These are phyloP conservation scores for Rhynchospora pubera DNA, from an alignment of 176 grass and related monocot genomes.

Conservation along the genomic window DNA sequence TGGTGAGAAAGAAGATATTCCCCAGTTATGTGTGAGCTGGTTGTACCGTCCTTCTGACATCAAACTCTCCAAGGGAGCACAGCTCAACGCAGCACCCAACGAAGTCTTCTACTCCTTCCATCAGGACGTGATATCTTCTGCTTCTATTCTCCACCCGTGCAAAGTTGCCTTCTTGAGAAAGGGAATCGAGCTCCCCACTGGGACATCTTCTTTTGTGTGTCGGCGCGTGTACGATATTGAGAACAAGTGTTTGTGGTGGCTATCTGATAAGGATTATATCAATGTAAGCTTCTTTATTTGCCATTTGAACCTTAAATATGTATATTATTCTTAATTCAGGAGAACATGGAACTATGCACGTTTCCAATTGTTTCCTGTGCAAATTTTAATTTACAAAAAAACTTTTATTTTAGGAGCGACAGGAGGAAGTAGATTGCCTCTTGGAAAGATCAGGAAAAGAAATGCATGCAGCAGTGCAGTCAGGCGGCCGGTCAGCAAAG, in stretches of 20 bases:
- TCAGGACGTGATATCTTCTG: slow-evolving; percentile 67
- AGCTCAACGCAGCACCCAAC: slow-evolving; percentile 56
- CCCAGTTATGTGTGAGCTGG: slow-evolving; percentile 69
- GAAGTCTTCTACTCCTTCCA: slow-evolving; percentile 93
- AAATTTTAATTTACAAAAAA: slow-evolving; percentile 11
- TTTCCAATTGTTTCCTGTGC: not conserved
- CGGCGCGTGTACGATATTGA: slow-evolving; percentile 82
- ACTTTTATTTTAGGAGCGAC: slow-evolving; percentile 55
- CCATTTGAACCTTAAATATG: not conserved
- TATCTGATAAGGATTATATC: slow-evolving; percentile 84
- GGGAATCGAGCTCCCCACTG: slow-evolving; percentile 58
- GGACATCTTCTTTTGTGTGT: slow-evolving; percentile 68
- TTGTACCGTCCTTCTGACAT: slow-evolving; percentile 70
- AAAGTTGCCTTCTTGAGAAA: slow-evolving; percentile 85
- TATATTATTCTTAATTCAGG: not conserved
- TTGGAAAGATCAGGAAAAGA: slow-evolving; percentile 65
- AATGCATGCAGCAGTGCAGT: slow-evolving; percentile 88
- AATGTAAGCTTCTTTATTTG: slow-evolving; percentile 54
- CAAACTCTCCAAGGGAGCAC: slow-evolving; percentile 59
- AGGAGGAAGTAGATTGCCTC: slow-evolving; percentile 77
- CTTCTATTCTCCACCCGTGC: slow-evolving; percentile 80
- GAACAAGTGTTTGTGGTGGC: slow-evolving; percentile 90
- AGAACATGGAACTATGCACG: not conserved
- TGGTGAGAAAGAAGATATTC: slow-evolving; percentile 40
- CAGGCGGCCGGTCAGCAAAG: slow-evolving; percentile 71